Conservation (phyloP, 805 yeast species). For the Candida khao-thaluensis region DNA sequence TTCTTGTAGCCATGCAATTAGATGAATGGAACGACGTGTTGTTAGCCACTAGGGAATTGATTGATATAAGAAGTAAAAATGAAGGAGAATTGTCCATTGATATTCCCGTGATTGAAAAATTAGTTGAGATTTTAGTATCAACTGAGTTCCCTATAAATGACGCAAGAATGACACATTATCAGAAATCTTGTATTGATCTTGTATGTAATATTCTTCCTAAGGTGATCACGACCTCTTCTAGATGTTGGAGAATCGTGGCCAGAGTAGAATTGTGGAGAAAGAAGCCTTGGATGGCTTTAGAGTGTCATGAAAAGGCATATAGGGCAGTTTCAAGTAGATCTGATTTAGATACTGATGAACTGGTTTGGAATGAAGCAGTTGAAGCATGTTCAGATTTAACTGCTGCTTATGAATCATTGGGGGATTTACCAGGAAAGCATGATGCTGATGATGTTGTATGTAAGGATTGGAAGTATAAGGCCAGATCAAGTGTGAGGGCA, state of each 20-base stretch:
- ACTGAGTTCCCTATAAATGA: conserved; percentile 47
- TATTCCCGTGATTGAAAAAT: conserved; percentile 68
- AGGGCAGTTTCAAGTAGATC: conserved; percentile 68
- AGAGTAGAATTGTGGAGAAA: conserved; percentile 83
- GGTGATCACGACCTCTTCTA: conserved; percentile 62
- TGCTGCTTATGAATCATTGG: conserved; percentile 83
- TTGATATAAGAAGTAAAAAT: conserved; percentile 54
- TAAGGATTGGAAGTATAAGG: conserved; percentile 87
- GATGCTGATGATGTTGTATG: conserved; percentile 85
- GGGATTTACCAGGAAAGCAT: conserved; percentile 77
- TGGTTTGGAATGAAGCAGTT: conserved; percentile 74
- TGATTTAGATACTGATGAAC: conserved; percentile 58
- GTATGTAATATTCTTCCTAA: conserved; percentile 67
- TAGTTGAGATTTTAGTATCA: conserved; percentile 61
- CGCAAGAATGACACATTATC: conserved; percentile 55
- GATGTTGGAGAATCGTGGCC: conserved; percentile 83
- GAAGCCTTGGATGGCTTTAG: conserved; percentile 85
- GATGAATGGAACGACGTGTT: conserved; percentile 89
- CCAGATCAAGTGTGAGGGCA: conserved; percentile 67
- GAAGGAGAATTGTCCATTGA: conserved; percentile 69
- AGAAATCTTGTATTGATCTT: conserved; percentile 66
- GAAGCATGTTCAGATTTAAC: conserved; percentile 75
- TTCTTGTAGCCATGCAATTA: conserved; percentile 76
- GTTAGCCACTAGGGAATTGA: conserved; percentile 64
- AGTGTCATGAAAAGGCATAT: conserved; percentile 82